Evolutionary conservation across 176 grass and related monocot genomes (phyloP).

Genomic region (Pharus latifolius): DNA sequence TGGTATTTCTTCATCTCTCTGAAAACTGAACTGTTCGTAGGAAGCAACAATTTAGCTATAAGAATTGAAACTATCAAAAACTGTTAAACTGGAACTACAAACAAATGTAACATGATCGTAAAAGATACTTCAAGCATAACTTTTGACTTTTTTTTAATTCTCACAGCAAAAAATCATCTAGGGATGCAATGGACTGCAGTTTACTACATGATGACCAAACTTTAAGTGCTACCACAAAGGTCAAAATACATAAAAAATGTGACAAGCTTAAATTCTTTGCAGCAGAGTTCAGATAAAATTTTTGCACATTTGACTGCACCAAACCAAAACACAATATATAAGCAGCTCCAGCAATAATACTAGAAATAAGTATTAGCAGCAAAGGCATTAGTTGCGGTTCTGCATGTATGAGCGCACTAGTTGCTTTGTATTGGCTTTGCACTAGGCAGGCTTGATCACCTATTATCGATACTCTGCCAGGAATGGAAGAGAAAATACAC

Average conservation of each 20-base stretch:
- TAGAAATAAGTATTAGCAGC: too few species aligned
- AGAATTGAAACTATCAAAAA: not conserved
- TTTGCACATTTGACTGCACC: too few species aligned
- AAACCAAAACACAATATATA: too few species aligned
- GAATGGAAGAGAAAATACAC: too few species aligned
- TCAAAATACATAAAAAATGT: not conserved
- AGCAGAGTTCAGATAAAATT: not conserved
- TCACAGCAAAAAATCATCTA: not conserved
- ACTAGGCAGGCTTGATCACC: too few species aligned
- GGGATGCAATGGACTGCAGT: not conserved
- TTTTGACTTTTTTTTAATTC: not conserved
- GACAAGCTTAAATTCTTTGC: not conserved
- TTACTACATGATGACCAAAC: not conserved
- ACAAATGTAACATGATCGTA: not conserved
- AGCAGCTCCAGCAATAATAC: too few species aligned
- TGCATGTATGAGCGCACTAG: too few species aligned
- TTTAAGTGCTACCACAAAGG: not conserved
- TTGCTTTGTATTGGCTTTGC: too few species aligned
- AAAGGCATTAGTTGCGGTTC: too few species aligned
- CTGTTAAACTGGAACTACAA: not conserved
- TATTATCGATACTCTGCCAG: too few species aligned
- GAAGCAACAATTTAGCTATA: conserved; percentile 22
- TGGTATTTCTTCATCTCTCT: conserved; percentile 92
- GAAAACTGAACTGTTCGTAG: conserved; percentile 67
- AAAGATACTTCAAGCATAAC: not conserved